Conservation (phyloP, 768 basidiomycete species). For the Suillus cothurnatus region DNA sequence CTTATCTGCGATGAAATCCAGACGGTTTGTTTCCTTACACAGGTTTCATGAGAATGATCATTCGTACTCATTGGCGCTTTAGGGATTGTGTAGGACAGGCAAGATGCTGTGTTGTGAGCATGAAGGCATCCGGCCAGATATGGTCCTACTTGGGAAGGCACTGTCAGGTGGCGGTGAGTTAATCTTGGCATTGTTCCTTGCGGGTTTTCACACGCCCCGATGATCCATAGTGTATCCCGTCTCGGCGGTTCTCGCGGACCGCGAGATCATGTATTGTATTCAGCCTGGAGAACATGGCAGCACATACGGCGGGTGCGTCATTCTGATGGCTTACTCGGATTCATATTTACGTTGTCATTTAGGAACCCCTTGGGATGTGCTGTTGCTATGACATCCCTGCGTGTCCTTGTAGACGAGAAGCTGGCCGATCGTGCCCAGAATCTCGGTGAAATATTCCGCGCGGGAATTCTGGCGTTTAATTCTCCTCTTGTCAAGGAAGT, state of each 20-base stretch:
- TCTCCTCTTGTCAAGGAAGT: slow-evolving; percentile 77
- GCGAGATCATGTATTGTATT: slow-evolving; percentile 93
- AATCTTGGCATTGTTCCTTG: slow-evolving; percentile 8
- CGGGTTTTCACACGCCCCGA: slow-evolving; percentile 12
- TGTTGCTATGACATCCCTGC: slow-evolving; percentile 90
- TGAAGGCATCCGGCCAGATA: slow-evolving; percentile 86
- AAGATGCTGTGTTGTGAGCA: slow-evolving; percentile 92
- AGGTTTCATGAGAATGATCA: slow-evolving; percentile 3
- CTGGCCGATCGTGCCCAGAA: slow-evolving; percentile 77
- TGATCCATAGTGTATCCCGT: slow-evolving; percentile 82
- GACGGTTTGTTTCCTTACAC: slow-evolving; percentile 52
- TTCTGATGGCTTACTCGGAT: neutral
- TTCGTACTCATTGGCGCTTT: slow-evolving; percentile 12
- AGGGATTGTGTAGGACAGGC: slow-evolving; percentile 92
- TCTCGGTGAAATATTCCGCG: slow-evolving; percentile 84
- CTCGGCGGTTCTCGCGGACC: slow-evolving; percentile 89
- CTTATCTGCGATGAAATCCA: slow-evolving; percentile 99
- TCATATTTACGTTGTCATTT: neutral
- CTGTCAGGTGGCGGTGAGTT: slow-evolving; percentile 88
- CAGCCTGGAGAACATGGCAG: slow-evolving; percentile 94
- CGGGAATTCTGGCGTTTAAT: slow-evolving; percentile 55
- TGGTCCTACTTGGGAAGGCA: slow-evolving; percentile 94
- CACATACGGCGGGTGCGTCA: slow-evolving; percentile 87
- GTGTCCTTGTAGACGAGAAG: slow-evolving; percentile 88
- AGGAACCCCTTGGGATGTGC: slow-evolving; percentile 96